Evolutionary conservation across 768 basidiomycete species (phyloP), one percentile per base, ranked within the genome.

Genomic region (Lentinula aciculospora): DNA sequence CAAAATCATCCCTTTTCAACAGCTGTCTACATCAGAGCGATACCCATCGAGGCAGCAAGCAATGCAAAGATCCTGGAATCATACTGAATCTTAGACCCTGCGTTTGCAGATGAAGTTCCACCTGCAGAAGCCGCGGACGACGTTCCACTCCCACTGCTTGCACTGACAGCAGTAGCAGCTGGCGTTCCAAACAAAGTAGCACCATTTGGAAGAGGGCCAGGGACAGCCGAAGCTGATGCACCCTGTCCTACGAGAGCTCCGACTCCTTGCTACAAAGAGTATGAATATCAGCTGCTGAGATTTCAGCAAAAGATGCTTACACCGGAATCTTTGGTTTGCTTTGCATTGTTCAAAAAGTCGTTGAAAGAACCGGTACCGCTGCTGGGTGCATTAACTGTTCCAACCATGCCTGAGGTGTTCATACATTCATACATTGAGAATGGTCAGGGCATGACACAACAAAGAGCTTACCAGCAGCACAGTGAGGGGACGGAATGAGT

Each of bases 301-400:
- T 6, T n/a, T n/a, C n/a, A 5, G 12, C 36, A 15, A 44, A 45
- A 15, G 3, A 29, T n/a, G 37, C 73, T 10, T 68, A 77, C 77
- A 36, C 69, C 73, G 32, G 72, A 64, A 5, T 21, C 54, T 7
- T 66, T 69, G 3, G 58, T 59, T 60, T 54, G 57, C 48, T 60
- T 61, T 3, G 80, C 81, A 10, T 65, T 65, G 4, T 48, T 55
- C 56, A 65, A 61, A 71, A 73, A 83, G 13, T 65, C 63, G 0
- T 58, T 61, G 58, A 79, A 75, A 17, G 76, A 78, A 66, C 73
- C 71, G 44, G 65, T 67, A 2, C 78, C 80, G n/a, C 67, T 64
- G 4, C 69, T 51, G 2, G 79, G 79, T 0, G 80, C 72, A 65
- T 84, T 84, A 66, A 85, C 80, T 12, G 77, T 76, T 40, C 81